Evolutionary conservation across 2,329 filamentous ascomycete genomes (phyloP), one percentile per base, ranked within the genome.

Genomic region (Geosmithia putterillii): DNA sequence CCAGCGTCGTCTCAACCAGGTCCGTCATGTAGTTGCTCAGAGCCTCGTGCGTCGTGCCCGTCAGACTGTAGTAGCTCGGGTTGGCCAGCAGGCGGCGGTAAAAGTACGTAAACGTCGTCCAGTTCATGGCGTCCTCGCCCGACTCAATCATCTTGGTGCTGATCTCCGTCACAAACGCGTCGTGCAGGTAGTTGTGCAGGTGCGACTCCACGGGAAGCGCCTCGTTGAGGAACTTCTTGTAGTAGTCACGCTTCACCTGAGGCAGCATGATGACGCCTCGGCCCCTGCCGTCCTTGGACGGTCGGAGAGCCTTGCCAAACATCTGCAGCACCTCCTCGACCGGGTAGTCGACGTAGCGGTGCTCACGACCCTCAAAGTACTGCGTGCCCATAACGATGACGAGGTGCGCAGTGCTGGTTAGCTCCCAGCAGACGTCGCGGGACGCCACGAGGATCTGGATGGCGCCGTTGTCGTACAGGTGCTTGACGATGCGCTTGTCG

Each of bases 21-120:
- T 96, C 90, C 2, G 94, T 96, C 53, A 98, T 73, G 66, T 92
- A 92, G 25, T 85, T 83, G 62, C 88, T 95, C n/a, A 98, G 71
- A 3, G 86, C 89, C 52, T 96, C 90, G 51, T 95, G 86, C 1
- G 86, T 89, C 4, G 86, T 86, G 58, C 89, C 87, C 15, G 81
- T 82, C 47, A 98, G 69, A 52, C 87, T 86, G 66, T 98, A 98
- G 69, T 89, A 98, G 63, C 87, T 95, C 8, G 92, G 92, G 59
- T 98, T 98, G 23, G 90, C 89, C 32, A 96, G 74, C 34, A 98
- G 74, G 46, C 92, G 83, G 38, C 92, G 83, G 66, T 98, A 98
- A 66, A 96, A 95, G 67, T 95, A 98, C 10, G 90, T 95, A 59
- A 95, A 96, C 0, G 92, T 96, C 34, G 88, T 86, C 92, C 92